Evolutionary conservation across 2,329 filamentous ascomycete genomes (phyloP).

Genomic region (Albophoma yamanashiensis): DNA sequence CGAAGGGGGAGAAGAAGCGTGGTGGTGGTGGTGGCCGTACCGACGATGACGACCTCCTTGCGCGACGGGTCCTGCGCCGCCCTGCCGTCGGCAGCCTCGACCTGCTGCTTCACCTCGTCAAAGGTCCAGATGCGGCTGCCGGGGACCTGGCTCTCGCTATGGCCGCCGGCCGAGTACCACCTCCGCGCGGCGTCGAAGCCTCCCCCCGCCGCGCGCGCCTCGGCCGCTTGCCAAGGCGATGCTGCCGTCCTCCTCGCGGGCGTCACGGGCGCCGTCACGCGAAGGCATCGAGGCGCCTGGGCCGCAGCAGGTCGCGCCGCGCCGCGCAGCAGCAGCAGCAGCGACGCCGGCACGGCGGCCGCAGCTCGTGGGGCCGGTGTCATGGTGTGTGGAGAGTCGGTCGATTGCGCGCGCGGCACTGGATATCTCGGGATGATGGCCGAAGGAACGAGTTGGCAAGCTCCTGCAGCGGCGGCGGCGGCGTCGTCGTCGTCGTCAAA

Average conservation of each 20-base stretch:
- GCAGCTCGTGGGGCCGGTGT: background rate
- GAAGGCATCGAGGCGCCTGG: background rate
- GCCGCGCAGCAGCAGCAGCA: background rate
- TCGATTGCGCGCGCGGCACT: background rate
- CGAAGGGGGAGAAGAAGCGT: no score
- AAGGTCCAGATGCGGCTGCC: conserved; percentile 34
- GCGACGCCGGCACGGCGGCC: background rate
- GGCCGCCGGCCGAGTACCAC: conserved; percentile 17
- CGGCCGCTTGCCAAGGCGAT: background rate
- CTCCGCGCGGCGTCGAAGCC: background rate
- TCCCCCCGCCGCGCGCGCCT: background rate
- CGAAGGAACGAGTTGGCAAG: background rate
- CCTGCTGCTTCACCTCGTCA: conserved; percentile 33
- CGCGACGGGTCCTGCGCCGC: conserved; percentile 1
- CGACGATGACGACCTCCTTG: conserved; percentile 32
- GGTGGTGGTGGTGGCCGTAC: no score
- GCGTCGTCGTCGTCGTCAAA: background rate
- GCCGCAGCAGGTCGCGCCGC: background rate
- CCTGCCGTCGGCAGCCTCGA: conserved; percentile 8
- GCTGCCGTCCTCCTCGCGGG: background rate
- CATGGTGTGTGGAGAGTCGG: background rate
- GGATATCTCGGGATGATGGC: background rate
- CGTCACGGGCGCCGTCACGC: background rate
- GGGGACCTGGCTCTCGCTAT: background rate
- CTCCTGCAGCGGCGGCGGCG: no score